Evolutionary conservation across 2,329 filamentous ascomycete species (phyloP), one percentile per base, ranked within the genome.

Genomic region (Stachybotrys elegans): DNA sequence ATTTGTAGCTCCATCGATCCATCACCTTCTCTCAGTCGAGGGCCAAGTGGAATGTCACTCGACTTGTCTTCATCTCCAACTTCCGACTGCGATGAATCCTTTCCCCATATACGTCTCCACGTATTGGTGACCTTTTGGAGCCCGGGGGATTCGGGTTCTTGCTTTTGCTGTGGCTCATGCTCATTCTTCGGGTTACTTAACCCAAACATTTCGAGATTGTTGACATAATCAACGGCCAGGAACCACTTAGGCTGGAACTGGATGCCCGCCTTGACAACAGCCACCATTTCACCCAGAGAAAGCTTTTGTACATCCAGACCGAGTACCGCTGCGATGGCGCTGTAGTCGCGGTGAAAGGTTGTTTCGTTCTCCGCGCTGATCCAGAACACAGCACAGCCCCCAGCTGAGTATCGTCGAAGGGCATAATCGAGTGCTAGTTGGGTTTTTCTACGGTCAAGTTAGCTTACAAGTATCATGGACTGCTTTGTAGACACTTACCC

Each of bases 341-440:
- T 56, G 35, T 62, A 67, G 45, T 58, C 58, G 9, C 57, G 50
- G 2, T 46, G 35, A 40, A 68, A 63, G 4, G 57, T 64, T 13
- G 53, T 51, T 23, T 57, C 47, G 38, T 45, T 60, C 40, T 63
- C 55, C 9, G 63, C 65, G 44, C 64, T 59, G 2, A 68, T 58
- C 65, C 60, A 68, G 44, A 68, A 65, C 2, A 69, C 51, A 0
- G 58, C 62, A 40, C 58, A 60, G 5, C 42, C n/a, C 1, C 44
- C 36, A 8, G 53, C 50, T 5, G 48, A 12, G 13, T 46, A 44
- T 43, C 52, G 51, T 6, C 40, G 41, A 43, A 64, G 61, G 2
- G 60, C 62, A 44, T 60, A 68, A 7, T 65, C 55, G 6, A 67
- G 49, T 3, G 63, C 63, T 14, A 68, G 52, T 41, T 67, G 63